Conservation (phyloP, 208 protist species). For the Naegleria lovaniensis region DNA sequence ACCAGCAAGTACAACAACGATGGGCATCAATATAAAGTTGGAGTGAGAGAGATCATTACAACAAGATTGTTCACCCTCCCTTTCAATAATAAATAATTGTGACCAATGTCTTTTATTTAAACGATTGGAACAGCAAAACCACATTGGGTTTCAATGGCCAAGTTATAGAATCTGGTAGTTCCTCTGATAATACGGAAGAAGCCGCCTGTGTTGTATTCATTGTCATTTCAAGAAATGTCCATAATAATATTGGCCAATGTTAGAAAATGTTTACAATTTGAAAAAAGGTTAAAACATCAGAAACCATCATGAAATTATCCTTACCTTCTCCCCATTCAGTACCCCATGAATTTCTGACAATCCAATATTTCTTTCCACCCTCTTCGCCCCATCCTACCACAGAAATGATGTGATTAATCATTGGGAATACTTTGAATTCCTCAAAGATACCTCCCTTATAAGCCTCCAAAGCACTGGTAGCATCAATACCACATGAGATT, state of each 20-base stretch:
- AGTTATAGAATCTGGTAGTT: conserved; percentile 24
- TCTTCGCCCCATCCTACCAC: conserved; percentile 52
- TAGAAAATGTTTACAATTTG: too few species aligned
- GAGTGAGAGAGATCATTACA: too few species aligned
- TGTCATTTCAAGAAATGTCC: background rate
- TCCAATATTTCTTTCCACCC: conserved; percentile 41
- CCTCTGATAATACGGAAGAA: conserved; percentile 27
- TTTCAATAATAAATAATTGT: too few species aligned
- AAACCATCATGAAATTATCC: background rate
- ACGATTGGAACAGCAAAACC: conserved; percentile 7
- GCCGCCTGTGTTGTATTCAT: background rate
- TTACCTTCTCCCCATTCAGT: background rate
- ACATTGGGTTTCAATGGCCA: conserved; percentile 26
- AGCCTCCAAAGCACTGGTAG: conserved; percentile 36
- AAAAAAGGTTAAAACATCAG: too few species aligned
- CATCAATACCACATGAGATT: conserved; percentile 47
- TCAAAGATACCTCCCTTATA: conserved; percentile 52
- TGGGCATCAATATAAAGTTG: too few species aligned
- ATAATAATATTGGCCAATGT: too few species aligned
- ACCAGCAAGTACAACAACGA: too few species aligned
- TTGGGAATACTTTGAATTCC: conserved; percentile 30
- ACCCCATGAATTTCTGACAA: conserved; percentile 46
- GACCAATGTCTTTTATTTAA: background rate
- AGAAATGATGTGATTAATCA: conserved; percentile 40
- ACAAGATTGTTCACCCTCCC: too few species aligned